These are phyloP conservation scores for Venturia oleaginea DNA, from an alignment of 2,329 filamentous ascomycete species.

Conservation along the genomic window DNA sequence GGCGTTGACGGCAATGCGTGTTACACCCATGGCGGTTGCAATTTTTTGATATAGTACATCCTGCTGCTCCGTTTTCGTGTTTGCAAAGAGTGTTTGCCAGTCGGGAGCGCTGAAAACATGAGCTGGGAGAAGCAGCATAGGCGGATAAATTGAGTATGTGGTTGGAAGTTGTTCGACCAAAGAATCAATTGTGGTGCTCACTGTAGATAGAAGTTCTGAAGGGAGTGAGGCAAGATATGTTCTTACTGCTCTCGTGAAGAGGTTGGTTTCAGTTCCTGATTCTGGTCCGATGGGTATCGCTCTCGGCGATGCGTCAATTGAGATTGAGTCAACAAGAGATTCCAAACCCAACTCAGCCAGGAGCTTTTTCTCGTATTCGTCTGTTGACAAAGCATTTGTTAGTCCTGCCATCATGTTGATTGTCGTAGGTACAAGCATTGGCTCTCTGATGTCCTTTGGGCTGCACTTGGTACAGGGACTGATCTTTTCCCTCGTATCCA, in stretches of 20 bases:
- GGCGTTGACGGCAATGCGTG: slow-evolving; percentile 50
- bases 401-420: not conserved
- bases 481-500: slow-evolving; percentile 26
- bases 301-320: not conserved
- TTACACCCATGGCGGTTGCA: slow-evolving; percentile 34
- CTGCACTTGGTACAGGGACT: not conserved
- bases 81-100: slow-evolving; percentile 27
- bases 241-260: not conserved
- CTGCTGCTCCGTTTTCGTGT: not conserved
- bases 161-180: slow-evolving; percentile 21
- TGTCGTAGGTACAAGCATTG: slow-evolving; percentile 4
- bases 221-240: not conserved
- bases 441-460: not conserved
- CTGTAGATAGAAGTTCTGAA: not conserved
- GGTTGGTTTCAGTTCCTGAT: not conserved
- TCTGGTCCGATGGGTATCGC: not conserved
- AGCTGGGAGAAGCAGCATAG: slow-evolving; percentile 47
- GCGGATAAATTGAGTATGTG: slow-evolving; percentile 47
- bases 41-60: slow-evolving; percentile 34
- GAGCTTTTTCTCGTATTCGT: not conserved
- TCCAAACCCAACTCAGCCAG: not conserved
- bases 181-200: not conserved
- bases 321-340: not conserved
- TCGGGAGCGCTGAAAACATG: slow-evolving; percentile 32
- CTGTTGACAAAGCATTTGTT: not conserved